These are phyloP conservation scores for Spiraea crenata DNA, from an alignment of 331 rosid genomes.

Conservation along the genomic window DNA sequence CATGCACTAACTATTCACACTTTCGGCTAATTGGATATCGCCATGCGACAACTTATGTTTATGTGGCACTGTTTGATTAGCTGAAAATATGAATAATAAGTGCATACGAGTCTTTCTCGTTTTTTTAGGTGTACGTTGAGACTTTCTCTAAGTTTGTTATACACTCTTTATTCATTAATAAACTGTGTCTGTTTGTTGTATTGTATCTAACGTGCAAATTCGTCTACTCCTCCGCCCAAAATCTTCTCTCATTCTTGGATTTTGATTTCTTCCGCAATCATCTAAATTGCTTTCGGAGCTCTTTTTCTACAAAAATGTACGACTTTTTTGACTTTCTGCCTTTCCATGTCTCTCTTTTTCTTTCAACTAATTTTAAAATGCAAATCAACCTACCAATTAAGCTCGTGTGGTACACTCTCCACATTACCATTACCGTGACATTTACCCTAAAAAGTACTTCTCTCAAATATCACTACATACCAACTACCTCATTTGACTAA, in stretches of 20 bases:
- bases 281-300: constrained; percentile 2
- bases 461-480: too few relatives aligned
- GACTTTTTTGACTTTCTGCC: constrained; percentile 50
- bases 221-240: constrained; percentile 20
- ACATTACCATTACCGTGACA: too few relatives aligned
- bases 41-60: too few relatives aligned
- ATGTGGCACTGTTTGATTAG: too few relatives aligned
- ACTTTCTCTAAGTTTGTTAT: constrained; percentile 15
- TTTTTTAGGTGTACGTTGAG: constrained; percentile 31
- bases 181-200: neutral
- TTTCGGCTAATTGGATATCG: too few relatives aligned
- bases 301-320: constrained; percentile 25
- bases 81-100: too few relatives aligned
- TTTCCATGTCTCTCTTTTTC: constrained; percentile 23
- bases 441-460: too few relatives aligned
- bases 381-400: neutral
- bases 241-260: constrained; percentile 10
- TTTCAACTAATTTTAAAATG: constrained; percentile 11
- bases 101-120: too few relatives aligned
- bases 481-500: too few relatives aligned
- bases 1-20: too few relatives aligned
- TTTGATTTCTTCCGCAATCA: constrained; percentile 37
- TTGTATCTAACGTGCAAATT: constrained; percentile 28
- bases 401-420: constrained; percentile 23
- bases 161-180: neutral